These are phyloP conservation scores for Metarhizium sp. DNA, from an alignment of 2,329 filamentous ascomycete species.

Conservation along the genomic window DNA sequence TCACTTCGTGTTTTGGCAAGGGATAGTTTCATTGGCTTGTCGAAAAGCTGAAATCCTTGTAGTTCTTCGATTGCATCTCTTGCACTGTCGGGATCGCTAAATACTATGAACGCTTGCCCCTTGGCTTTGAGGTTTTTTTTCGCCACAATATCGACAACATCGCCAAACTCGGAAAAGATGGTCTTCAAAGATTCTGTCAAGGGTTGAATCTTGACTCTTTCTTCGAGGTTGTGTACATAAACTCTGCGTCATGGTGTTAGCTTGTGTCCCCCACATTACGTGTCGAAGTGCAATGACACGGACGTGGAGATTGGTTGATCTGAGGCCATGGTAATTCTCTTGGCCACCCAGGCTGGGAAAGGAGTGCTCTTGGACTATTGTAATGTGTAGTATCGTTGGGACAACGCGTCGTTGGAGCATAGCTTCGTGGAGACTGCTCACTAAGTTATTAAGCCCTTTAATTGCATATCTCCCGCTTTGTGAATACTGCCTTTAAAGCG, in stretches of 20 bases:
- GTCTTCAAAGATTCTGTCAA: constrained; percentile 64
- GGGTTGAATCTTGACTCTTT: constrained; percentile 74
- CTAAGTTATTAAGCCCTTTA: not conserved
- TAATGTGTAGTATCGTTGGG: too few species aligned
- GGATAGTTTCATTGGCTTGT: constrained; percentile 78
- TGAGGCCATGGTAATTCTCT: not conserved
- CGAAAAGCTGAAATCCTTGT: constrained; percentile 87
- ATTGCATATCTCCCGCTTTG: not conserved
- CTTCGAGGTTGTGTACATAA: constrained; percentile 78
- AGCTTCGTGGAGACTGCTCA: not conserved
- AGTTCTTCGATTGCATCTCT: constrained; percentile 75
- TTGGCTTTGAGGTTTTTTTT: constrained; percentile 88
- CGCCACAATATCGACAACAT: constrained; percentile 72
- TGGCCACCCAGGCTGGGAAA: too few species aligned
- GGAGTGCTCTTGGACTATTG: too few species aligned
- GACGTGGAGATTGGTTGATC: constrained; percentile 51
- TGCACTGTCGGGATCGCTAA: constrained; percentile 72
- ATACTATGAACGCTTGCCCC: constrained; percentile 93
- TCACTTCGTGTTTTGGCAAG: constrained; percentile 80
- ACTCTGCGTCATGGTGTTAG: constrained; percentile 42
- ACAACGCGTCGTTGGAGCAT: too few species aligned
- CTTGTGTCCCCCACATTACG: constrained; percentile 26
- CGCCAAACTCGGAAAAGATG: constrained; percentile 85
- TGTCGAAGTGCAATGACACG: constrained; percentile 67
- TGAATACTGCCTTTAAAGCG: not conserved